Evolutionary conservation across 495 filamentous ascomycete genomes (phyloP).

Genomic region (Aspergillus saccharolyticus): DNA sequence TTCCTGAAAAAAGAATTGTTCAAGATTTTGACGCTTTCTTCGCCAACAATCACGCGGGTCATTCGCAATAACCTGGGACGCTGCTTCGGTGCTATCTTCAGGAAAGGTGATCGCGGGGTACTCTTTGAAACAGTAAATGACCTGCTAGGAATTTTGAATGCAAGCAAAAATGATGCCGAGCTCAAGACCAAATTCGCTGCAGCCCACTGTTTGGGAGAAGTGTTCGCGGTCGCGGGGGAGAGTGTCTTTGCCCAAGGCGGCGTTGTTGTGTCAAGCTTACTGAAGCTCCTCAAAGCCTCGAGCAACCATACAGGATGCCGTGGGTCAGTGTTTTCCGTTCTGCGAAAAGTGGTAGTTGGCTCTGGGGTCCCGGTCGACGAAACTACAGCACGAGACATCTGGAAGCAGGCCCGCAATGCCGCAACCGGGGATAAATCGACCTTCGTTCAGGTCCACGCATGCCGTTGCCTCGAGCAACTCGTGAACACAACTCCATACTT

Average conservation of each 20-base stretch:
- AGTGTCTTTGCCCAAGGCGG: slow-evolving; percentile 84
- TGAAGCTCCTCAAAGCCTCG: slow-evolving; percentile 77
- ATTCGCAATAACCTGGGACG: slow-evolving; percentile 82
- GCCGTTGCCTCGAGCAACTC: slow-evolving; percentile 71
- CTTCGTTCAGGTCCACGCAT: slow-evolving; percentile 75
- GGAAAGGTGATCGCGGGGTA: slow-evolving; percentile 82
- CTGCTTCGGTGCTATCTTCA: slow-evolving; percentile 78
- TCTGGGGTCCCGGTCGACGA: slow-evolving; percentile 78
- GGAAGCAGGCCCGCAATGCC: slow-evolving; percentile 82
- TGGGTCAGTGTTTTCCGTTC: slow-evolving; percentile 71
- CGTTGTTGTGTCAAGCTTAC: slow-evolving; percentile 60
- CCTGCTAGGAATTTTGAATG: slow-evolving; percentile 66
- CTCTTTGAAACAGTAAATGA: slow-evolving; percentile 94
- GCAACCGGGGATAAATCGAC: slow-evolving; percentile 76
- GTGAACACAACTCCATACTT: slow-evolving; percentile 70
- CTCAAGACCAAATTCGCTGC: slow-evolving; percentile 76
- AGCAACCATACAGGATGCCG: slow-evolving; percentile 77
- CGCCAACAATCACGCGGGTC: slow-evolving; percentile 80
- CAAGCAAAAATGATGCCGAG: slow-evolving; percentile 78
- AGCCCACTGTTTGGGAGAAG: slow-evolving; percentile 79
- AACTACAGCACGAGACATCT: slow-evolving; percentile 76
- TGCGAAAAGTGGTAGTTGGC: slow-evolving; percentile 71
- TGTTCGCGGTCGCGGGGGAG: slow-evolving; percentile 85
- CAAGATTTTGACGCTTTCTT: slow-evolving; percentile 79
- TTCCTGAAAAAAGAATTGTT: slow-evolving; percentile 86